Conservation (phyloP, 2,329 filamentous ascomycete genomes). For the Sporothrix pallida region DNA sequence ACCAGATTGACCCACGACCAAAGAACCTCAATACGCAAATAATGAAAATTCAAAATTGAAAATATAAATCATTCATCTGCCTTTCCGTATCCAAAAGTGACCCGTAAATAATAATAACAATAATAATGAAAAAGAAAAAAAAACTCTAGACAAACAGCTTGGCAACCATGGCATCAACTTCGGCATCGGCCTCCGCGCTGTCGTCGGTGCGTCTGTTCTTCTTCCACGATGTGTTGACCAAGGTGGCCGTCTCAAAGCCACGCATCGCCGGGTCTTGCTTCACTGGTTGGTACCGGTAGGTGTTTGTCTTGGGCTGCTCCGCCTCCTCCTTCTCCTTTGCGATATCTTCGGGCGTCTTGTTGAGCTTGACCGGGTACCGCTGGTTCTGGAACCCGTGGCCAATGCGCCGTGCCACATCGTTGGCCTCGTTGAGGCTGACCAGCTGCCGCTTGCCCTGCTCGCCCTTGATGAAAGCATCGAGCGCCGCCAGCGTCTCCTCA, state of each 20-base stretch:
- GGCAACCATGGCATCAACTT: background rate
- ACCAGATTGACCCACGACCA: slow-evolving; percentile 27
- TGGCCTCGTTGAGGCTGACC: slow-evolving; percentile 61
- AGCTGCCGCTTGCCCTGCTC: slow-evolving; percentile 51
- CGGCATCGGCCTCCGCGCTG: background rate
- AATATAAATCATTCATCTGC: background rate
- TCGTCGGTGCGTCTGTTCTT: background rate
- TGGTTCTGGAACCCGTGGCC: slow-evolving; percentile 35
- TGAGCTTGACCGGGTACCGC: slow-evolving; percentile 31
- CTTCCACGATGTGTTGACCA: background rate
- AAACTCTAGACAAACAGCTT: background rate
- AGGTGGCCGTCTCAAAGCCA: background rate
- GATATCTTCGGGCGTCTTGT: background rate
- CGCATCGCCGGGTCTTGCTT: background rate
- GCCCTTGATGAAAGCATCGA: slow-evolving; percentile 23
- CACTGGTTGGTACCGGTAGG: background rate
- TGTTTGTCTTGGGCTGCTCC: background rate
- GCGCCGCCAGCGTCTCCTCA: background rate
- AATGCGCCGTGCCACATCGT: slow-evolving; percentile 46
- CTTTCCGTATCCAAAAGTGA: background rate
- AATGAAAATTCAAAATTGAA: background rate
- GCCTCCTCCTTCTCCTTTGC: background rate
- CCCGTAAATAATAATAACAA: background rate
- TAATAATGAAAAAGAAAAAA: background rate
- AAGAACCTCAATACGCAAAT: background rate